Conservation (phyloP, 768 basidiomycete genomes). For the Podaxis rugospora region DNA sequence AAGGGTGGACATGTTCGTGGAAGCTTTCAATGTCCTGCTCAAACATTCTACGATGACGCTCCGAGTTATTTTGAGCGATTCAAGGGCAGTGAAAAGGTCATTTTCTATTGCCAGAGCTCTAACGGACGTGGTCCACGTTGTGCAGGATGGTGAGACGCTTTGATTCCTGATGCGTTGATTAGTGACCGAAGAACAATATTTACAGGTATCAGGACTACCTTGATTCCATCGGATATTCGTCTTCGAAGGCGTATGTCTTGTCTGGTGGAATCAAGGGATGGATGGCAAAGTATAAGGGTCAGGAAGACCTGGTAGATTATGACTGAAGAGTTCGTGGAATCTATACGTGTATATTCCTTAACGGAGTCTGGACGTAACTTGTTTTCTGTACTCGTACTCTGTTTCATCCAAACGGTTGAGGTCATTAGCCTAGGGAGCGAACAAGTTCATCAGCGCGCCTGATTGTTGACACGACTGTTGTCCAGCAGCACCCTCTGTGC, state of each 20-base stretch:
- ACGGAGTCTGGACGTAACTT: too few species aligned
- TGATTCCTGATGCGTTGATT: not conserved
- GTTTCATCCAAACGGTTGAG: too few species aligned
- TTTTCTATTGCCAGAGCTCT: constrained; percentile 54
- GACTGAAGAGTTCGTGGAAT: constrained; percentile 14
- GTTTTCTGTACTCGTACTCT: too few species aligned
- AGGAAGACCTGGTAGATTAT: constrained; percentile 26
- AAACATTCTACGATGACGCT: constrained; percentile 45
- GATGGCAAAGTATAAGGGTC: constrained; percentile 28
- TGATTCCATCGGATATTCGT: constrained; percentile 21
- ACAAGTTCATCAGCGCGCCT: too few species aligned
- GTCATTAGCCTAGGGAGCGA: too few species aligned
- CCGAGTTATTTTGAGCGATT: constrained; percentile 37
- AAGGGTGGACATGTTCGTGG: constrained; percentile 53
- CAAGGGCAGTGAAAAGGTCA: constrained; percentile 33
- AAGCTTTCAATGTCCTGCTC: constrained; percentile 44
- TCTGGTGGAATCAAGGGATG: constrained; percentile 41
- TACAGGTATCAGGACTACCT: constrained; percentile 49
- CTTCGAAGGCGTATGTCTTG: constrained; percentile 37
- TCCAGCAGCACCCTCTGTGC: too few species aligned
- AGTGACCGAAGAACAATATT: not conserved
- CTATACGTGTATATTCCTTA: not conserved
- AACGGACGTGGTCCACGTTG: constrained; percentile 49
- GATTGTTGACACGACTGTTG: too few species aligned
- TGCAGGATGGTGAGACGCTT: constrained; percentile 43